phyloP scores from a whole-genome alignment of 108 stramenopile species.

The Skeletonema menzelii region DNA sequence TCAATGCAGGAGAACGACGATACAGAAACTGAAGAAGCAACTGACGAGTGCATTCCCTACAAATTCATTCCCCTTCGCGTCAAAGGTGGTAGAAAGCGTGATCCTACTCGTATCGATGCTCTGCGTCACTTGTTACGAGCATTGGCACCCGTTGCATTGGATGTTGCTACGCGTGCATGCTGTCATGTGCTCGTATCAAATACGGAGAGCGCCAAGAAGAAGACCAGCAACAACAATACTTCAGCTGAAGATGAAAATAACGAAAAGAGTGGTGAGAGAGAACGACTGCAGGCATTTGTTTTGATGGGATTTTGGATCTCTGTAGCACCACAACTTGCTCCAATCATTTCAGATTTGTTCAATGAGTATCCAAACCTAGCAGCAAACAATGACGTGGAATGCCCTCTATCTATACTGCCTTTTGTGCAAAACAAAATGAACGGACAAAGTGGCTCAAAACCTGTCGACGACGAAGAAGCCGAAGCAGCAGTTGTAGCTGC shows the following conservation, averaged over 20 bases:
- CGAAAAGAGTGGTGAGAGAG: constrained; percentile 1
- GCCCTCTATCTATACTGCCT: constrained; percentile 35
- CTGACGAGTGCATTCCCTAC: constrained; percentile 16
- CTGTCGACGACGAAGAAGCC: constrained; percentile 17
- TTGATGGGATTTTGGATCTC: constrained; percentile 79
- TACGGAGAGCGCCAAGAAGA: background rate
- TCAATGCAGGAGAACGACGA: constrained; percentile 3
- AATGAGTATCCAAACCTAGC: background rate
- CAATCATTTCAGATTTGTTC: constrained; percentile 69
- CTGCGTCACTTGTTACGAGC: constrained; percentile 64
- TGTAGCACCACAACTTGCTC: constrained; percentile 77
- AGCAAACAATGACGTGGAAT: constrained; percentile 4
- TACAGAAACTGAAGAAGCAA: constrained; percentile 16
- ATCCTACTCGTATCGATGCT: constrained; percentile 59
- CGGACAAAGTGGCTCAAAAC: background rate
- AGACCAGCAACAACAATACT: background rate
- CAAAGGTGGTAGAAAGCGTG: constrained; percentile 34
- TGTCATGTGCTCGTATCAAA: constrained; percentile 28
- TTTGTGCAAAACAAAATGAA: constrained; percentile 28
- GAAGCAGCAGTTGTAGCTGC: constrained; percentile 44
- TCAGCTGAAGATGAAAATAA: background rate
- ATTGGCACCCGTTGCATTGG: constrained; percentile 75
- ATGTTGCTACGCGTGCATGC: constrained; percentile 64
- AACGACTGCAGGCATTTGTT: constrained; percentile 40
- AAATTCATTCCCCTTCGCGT: constrained; percentile 20